Percentiles rank a stretch among this genome's conserved stretches.
These are phyloP conservation scores for Lactarius vividus DNA, from an alignment of 768 basidiomycete genomes.

Conservation along the genomic window DNA sequence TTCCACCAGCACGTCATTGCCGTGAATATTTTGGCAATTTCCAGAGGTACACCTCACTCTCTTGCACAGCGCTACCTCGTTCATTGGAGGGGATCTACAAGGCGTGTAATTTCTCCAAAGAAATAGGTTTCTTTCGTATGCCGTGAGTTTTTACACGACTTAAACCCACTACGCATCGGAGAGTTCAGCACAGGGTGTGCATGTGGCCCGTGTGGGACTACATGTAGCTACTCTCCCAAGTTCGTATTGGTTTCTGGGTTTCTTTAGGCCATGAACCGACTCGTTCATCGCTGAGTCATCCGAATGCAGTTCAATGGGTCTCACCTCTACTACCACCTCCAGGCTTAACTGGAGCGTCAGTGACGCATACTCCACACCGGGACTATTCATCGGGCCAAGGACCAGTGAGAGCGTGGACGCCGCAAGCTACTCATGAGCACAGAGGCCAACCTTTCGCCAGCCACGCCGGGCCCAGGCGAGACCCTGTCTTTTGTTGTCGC, in stretches of 20 bases:
- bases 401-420: conserved; percentile 27
- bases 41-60: background rate
- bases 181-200: conserved; percentile 21
- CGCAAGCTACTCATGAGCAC: conserved; percentile 2
- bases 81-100: conserved; percentile 25
- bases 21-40: background rate
- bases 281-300: conserved; percentile 3
- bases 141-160: background rate
- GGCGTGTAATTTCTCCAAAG: background rate
- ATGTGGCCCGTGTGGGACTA: conserved; percentile 28
- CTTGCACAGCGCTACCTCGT: conserved; percentile 17
- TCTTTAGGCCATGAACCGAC: background rate
- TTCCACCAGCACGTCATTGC: background rate
- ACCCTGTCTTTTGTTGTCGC: background rate
- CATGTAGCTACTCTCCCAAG: conserved; percentile 23
- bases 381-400: conserved; percentile 21
- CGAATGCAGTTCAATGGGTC: conserved; percentile 24
- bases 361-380: conserved; percentile 20
- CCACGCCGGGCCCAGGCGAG: background rate
- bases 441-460: background rate
- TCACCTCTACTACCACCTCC: background rate
- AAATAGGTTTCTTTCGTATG: background rate
- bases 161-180: conserved; percentile 19
- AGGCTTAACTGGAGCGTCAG: background rate
- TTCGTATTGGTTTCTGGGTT: conserved; percentile 6